phyloP scores from a whole-genome alignment of 106 monocot genomes.

The Ottelia alismoides region DNA sequence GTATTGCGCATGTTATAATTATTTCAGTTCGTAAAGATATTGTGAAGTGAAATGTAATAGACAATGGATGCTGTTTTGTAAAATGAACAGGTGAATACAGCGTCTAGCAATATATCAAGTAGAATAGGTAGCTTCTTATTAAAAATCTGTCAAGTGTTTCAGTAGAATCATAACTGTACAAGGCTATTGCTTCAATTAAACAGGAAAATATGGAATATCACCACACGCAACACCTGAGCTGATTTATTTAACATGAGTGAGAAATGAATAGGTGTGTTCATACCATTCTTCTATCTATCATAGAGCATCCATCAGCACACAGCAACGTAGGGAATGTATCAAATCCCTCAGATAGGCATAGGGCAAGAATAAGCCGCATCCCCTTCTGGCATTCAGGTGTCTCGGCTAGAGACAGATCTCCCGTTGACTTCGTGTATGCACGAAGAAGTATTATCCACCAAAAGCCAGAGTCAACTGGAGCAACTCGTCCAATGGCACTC shows the following conservation, averaged over 20 bases:
- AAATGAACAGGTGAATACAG: too few species aligned
- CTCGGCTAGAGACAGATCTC: slow-evolving; percentile 58
- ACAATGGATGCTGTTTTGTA: too few species aligned
- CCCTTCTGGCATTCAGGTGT: slow-evolving; percentile 68
- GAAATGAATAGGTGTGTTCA: neutral
- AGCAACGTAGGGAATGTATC: slow-evolving; percentile 86
- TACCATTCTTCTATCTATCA: slow-evolving; percentile 94
- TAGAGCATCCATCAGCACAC: slow-evolving; percentile 80
- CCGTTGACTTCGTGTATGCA: slow-evolving; percentile 85
- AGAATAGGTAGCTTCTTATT: too few species aligned
- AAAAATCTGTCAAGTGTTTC: too few species aligned
- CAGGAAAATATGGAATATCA: neutral
- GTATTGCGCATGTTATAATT: too few species aligned
- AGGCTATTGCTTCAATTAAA: too few species aligned
- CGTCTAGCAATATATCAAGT: too few species aligned
- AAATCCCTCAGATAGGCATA: slow-evolving; percentile 79
- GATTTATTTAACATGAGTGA: neutral
- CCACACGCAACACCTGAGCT: too few species aligned
- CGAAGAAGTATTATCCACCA: slow-evolving; percentile 91
- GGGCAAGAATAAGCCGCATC: slow-evolving; percentile 61
- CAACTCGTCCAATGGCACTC: slow-evolving; percentile 87
- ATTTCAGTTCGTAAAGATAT: too few species aligned
- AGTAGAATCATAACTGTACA: too few species aligned
- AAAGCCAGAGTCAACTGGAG: slow-evolving; percentile 91
- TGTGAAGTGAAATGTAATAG: too few species aligned